Base-by-base conservation (phyloP, 345 rosid species). In the Citrus glauca region DNA sequence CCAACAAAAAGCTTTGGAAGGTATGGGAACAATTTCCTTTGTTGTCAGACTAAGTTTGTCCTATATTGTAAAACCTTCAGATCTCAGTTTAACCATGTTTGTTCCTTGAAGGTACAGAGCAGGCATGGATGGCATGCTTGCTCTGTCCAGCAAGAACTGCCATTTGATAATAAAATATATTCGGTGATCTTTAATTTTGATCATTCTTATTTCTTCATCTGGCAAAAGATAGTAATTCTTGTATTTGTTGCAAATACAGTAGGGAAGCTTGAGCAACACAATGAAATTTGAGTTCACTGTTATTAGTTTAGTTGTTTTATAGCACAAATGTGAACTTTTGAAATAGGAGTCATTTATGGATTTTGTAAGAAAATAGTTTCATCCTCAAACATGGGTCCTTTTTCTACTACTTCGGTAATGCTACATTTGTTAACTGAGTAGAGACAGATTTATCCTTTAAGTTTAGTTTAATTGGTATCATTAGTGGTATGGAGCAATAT, bases 1-100 rank as follows among this genome's bases (percentile, higher is more conserved):
- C 75, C 88, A 79, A 27, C 94, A 93, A 77, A 87, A 82, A 48
- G 80, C 85, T 68, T 75, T 92, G 77, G 85, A 75, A 72, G 98
- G 98, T 93, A 87, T 27, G 75, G 42, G 5, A 74, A 56, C 28
- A 57, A 28, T 35, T 76, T 65, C 38, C 55, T 67, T 35, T 33
- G 37, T 32, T 61, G 59, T 30, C 66, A 69, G 35, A 66, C 35
- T 38, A 60, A 30, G 9, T 74, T 40, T 28, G 16, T 17, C 62
- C 11, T 17, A 5, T 70, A 50, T 67, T 48, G 25, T 50, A 28
- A 48, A 70, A 3, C 38, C 17, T 50, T 60, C 59, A 45, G 14
- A 17, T 28, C 57, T 48, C 30, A 74, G 69, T 74, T 42, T 17
- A 60, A 61, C 56, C 67, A 22, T 62, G 65, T 74, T 42, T 40